These are phyloP conservation scores for Mycena filopes DNA, from an alignment of 768 basidiomycete species.

Conservation along the genomic window DNA sequence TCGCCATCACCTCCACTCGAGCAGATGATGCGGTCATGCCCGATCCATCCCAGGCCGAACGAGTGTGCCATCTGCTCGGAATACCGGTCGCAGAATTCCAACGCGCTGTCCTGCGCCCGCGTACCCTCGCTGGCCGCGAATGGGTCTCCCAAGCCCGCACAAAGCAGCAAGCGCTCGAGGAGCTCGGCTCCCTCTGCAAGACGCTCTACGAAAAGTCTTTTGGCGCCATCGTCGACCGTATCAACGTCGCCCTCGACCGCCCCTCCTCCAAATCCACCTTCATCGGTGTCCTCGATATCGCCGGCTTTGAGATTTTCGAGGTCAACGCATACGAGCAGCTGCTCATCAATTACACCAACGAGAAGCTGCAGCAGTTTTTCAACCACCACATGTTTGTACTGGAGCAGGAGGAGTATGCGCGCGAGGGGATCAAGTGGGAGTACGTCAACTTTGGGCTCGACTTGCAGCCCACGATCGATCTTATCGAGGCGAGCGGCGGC, in stretches of 20 bases:
- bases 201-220: slow-evolving; percentile 98
- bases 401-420: slow-evolving; percentile 97
- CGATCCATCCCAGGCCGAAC: slow-evolving; percentile 87
- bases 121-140: slow-evolving; percentile 93
- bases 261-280: slow-evolving; percentile 93
- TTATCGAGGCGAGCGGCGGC: slow-evolving; percentile 88
- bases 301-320: slow-evolving; percentile 98
- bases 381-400: slow-evolving; percentile 99
- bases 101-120: slow-evolving; percentile 88
- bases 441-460: slow-evolving; percentile 98
- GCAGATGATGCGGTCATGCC: slow-evolving; percentile 84
- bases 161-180: slow-evolving; percentile 90
- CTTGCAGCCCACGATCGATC: slow-evolving; percentile 97
- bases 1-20: slow-evolving; percentile 80
- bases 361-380: slow-evolving; percentile 97
- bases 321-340: slow-evolving; percentile 97
- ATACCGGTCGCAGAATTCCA: slow-evolving; percentile 89
- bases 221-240: slow-evolving; percentile 90
- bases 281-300: slow-evolving; percentile 98
- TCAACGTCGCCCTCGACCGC: slow-evolving; percentile 93
- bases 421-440: slow-evolving; percentile 97
- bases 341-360: slow-evolving; percentile 98
- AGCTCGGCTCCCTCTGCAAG: slow-evolving; percentile 91
- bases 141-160: slow-evolving; percentile 97
- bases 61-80: slow-evolving; percentile 91